These are phyloP conservation scores for Pseudomonodictys pantanalensis DNA, from an alignment of 495 filamentous ascomycete genomes.

Conservation along the genomic window DNA sequence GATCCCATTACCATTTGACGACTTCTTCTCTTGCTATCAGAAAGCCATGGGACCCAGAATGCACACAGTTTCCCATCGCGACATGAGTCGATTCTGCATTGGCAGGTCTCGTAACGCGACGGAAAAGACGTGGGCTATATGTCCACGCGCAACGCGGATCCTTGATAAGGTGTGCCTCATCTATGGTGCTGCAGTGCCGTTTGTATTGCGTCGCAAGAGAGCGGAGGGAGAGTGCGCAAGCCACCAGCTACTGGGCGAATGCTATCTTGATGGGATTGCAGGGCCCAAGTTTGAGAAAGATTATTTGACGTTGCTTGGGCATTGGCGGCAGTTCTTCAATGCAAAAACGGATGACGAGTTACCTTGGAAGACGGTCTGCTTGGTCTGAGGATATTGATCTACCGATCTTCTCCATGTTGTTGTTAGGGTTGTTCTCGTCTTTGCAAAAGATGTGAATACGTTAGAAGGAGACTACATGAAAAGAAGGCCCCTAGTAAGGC, in stretches of 20 bases:
- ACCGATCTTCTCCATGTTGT: not conserved
- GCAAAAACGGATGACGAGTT: not conserved
- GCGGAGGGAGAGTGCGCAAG: not conserved
- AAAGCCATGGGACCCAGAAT: no score
- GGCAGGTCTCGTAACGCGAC: no score
- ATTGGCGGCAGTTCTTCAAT: not conserved
- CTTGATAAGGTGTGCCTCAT: not conserved
- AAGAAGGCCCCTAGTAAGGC: no score
- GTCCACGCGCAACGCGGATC: no score
- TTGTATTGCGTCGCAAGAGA: not conserved
- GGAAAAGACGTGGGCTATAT: no score
- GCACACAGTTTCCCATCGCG: no score
- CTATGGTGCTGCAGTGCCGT: not conserved
- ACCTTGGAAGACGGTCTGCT: not conserved
- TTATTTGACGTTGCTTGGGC: not conserved
- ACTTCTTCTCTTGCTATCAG: no score
- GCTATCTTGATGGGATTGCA: not conserved
- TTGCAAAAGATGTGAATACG: no score
- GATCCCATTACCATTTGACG: no score
- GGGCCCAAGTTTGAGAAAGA: not conserved
- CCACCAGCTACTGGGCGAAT: not conserved
- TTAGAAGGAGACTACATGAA: no score
- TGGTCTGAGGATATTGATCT: not conserved
- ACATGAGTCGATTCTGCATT: no score
- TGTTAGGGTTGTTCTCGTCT: no score